A percentile compares a stretch with the other conserved stretches of the same genome.
Evolutionary conservation across 345 rosid species (phyloP).

Genomic region (Limnanthes douglasii): DNA sequence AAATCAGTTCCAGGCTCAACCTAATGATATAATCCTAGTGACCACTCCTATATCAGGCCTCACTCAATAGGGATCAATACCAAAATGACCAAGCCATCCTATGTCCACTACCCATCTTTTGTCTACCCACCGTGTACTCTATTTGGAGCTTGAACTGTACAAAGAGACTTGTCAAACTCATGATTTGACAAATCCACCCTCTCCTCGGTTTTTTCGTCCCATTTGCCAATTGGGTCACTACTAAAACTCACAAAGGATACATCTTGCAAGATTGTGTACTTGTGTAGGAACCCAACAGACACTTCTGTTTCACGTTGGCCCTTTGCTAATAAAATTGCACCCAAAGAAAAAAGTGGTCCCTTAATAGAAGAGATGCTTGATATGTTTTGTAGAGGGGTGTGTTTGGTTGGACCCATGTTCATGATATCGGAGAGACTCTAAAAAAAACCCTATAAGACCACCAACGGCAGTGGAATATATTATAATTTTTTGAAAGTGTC

Average conservation of each 20-base stretch:
- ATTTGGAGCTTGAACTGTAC: constrained; percentile 13
- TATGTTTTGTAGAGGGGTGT: constrained; percentile 26
- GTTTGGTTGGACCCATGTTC: constrained; percentile 32
- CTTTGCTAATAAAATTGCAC: constrained; percentile 22
- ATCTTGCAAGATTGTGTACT: constrained; percentile 32
- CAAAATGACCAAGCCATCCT: constrained; percentile 21
- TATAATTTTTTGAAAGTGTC: too few relatives aligned
- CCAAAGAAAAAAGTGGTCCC: constrained; percentile 5
- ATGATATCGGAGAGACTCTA: constrained; percentile 32
- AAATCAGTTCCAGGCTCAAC: constrained; percentile 23
- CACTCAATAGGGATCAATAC: constrained; percentile 12
- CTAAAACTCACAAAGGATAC: constrained; percentile 19
- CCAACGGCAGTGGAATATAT: too few relatives aligned
- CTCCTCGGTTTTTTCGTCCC: constrained; percentile 33
- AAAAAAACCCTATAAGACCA: constrained; percentile 18
- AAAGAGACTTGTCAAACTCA: constrained; percentile 8
- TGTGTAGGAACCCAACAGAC: constrained; percentile 47
- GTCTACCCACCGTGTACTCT: constrained; percentile 25
- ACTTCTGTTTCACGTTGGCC: constrained; percentile 45
- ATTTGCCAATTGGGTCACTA: constrained; percentile 23
- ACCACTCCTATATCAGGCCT: constrained; percentile 45
- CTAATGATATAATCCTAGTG: constrained; percentile 26
- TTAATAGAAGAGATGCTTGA: constrained; percentile 27
- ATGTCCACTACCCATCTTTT: constrained; percentile 25
- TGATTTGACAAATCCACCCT: constrained; percentile 6